Evolutionary conservation across 208 protist genomes (phyloP).

Genomic region (Acanthamoeba sp.): DNA sequence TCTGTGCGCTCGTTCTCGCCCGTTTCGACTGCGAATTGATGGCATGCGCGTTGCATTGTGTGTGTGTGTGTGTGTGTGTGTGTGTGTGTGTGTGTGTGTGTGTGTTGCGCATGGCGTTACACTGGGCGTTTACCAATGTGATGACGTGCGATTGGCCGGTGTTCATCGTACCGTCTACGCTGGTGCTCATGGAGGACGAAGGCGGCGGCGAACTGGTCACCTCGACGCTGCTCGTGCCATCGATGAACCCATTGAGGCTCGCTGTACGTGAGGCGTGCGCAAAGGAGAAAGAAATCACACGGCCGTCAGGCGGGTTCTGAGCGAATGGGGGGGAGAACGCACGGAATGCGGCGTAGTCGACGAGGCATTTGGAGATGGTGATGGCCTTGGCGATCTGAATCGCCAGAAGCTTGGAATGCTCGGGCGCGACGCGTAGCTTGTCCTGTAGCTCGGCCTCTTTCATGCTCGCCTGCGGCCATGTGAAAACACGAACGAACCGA

Average conservation of each 20-base stretch:
- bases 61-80: not conserved
- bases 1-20: not conserved
- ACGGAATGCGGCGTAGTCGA: constrained; percentile 61
- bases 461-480: constrained; percentile 23
- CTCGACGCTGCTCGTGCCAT: constrained; percentile 38
- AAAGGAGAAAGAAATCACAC: not conserved
- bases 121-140: too few relatives aligned
- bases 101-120: too few relatives aligned
- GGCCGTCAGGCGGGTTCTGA: not conserved
- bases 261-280: not conserved
- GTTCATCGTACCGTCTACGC: not conserved
- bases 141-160: too few relatives aligned
- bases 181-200: constrained; percentile 35
- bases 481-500: too few relatives aligned
- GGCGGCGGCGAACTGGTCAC: constrained; percentile 31
- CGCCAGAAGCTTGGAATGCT: not conserved
- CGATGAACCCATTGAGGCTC: constrained; percentile 22
- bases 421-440: constrained; percentile 14
- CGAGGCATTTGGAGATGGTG: constrained; percentile 53
- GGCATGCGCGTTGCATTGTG: not conserved
- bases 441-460: not conserved
- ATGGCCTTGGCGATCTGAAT: constrained; percentile 34
- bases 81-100: too few relatives aligned
- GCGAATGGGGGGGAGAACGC: not conserved
- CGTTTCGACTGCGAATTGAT: not conserved